Base-by-base conservation (phyloP, 441 rosid genomes). In the Macaranga tanarius region DNA sequence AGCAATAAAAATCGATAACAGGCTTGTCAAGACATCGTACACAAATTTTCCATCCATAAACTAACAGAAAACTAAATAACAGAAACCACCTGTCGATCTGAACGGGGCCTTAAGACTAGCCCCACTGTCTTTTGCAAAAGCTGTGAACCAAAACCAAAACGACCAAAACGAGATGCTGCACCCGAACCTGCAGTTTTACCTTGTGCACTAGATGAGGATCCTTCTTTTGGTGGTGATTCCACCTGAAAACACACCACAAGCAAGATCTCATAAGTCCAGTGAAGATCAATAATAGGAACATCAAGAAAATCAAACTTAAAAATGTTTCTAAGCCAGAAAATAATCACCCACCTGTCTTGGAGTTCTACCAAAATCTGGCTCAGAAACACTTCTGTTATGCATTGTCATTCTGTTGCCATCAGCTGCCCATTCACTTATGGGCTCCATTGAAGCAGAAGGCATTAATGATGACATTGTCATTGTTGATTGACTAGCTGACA, bases 341-440 rank as follows among this genome's bases (percentile, higher is more conserved):
- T 12, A 52, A 54, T 23, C 71, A 64, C 73, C 70, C 62, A 92
- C 99, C 98, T 93, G 96, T 85, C 88, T 87, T 13, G 99, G 97
- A 73, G 82, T 91, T 81, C 96, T 86, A 76, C 97, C 92, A 63
- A 95, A 84, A 83, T 95, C 87, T 61, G 98, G 98, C 82, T 95
- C 99, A 55, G 99, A 95, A 67, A 84, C 98, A 83, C 99, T 95
- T 85, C 99, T 88, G 67, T 83, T 84, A 71, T 88, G 90, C 82
- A 85, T 78, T 50, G 81, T 85, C 94, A 84, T 89, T 73, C 73
- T 87, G 76, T 72, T 89, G 65, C 81, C 91, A 71, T 86, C 92
- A 69, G 86, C 79, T 20, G 85, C 65, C 91, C 90, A 88, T 45
- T 84, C 95, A 80, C 84, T 88, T 70, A 81, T 73, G 67, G 93